phyloP scores from a whole-genome alignment of 83 land plant species.

The Larix sibirica region DNA sequence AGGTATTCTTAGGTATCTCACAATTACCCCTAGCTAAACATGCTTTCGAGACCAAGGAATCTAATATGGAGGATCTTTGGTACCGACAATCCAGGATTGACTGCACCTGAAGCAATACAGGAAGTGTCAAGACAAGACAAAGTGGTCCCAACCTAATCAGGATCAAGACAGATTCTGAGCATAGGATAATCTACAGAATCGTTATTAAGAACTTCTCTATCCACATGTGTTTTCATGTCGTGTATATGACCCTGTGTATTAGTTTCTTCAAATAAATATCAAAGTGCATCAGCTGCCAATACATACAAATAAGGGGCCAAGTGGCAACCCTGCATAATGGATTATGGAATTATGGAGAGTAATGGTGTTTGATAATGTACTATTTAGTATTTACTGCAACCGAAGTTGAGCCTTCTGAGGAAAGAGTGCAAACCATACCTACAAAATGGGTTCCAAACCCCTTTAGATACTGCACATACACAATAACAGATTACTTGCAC shows the following conservation, averaged over 20 bases:
- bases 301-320: background rate
- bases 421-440: background rate
- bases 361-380: background rate
- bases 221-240: background rate
- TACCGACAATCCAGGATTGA: background rate
- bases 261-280: background rate
- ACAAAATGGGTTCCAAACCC: too few relatives aligned
- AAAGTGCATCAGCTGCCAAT: background rate
- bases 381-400: background rate
- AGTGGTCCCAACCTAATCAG: background rate
- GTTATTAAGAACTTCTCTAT: background rate
- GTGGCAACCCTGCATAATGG: background rate
- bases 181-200: background rate
- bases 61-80: background rate
- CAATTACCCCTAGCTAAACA: background rate
- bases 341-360: background rate
- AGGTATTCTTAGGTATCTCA: background rate
- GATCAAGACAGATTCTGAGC: background rate
- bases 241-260: background rate
- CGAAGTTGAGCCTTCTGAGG: background rate
- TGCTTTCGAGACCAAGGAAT: background rate
- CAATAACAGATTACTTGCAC: too few relatives aligned
- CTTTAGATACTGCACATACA: too few relatives aligned
- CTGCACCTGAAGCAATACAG: background rate
- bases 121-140: background rate